These are phyloP conservation scores for Astrothelium macrocarpum DNA, from an alignment of 495 filamentous ascomycete genomes.

Conservation along the genomic window DNA sequence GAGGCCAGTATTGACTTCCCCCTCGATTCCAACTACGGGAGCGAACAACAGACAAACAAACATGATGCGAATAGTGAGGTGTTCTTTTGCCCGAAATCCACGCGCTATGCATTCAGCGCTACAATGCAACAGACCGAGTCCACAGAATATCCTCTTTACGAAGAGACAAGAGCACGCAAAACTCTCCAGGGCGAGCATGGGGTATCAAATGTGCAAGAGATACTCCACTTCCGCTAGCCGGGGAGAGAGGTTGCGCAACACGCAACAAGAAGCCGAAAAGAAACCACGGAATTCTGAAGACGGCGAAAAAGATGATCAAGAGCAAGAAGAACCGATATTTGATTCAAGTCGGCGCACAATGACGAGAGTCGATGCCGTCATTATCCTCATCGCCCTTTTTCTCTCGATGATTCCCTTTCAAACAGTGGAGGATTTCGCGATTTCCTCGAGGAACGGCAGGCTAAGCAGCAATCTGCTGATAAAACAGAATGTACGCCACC, in stretches of 20 bases:
- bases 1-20: too few relatives aligned
- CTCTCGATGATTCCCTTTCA: too few relatives aligned
- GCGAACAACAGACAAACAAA: too few relatives aligned
- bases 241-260: not conserved
- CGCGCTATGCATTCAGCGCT: conserved; percentile 5
- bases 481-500: conserved; percentile 93
- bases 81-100: not conserved
- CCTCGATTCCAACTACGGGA: too few relatives aligned
- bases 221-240: not conserved
- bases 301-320: not conserved
- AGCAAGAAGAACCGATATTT: not conserved
- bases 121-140: not conserved
- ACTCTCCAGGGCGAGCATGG: not conserved
- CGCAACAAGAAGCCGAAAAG: not conserved
- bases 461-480: conserved; percentile 54
- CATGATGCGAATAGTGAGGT: not conserved
- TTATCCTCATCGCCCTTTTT: too few relatives aligned
- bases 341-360: too few relatives aligned
- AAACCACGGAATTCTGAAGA: not conserved
- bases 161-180: not conserved
- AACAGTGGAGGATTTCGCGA: too few relatives aligned
- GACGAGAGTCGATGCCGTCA: too few relatives aligned
- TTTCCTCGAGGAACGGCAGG: not conserved
- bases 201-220: conserved; percentile 4
- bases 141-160: not conserved